Evolutionary conservation across 768 basidiomycete genomes (phyloP), one percentile per base, ranked within the genome.

Genomic region (Lactarius pseudohatsudake): DNA sequence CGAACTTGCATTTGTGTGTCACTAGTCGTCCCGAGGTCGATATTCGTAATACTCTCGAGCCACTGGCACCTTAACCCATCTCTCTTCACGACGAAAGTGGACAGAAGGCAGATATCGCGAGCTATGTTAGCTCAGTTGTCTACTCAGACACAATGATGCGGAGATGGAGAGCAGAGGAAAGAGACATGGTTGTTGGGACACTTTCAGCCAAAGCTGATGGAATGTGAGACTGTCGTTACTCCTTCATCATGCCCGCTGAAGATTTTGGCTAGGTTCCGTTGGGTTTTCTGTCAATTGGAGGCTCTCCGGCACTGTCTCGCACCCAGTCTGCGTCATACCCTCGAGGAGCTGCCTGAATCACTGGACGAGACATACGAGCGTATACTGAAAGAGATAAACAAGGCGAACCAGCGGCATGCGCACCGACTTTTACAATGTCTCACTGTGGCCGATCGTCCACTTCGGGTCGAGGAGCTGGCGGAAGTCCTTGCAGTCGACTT

Each of bases 401-500:
- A 60, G 16, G 22, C 34, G 26, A 28, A 41, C 16, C 38, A 22
- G 26, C 34, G 36, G 13, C 13, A 28, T 40, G 57, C 57, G 0
- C 34, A 41, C 13, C 57, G 43, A 2, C 43, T 45, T 10, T n/a
- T 45, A n/a, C 43, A 45, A 10, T 45, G 43, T n/a, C 43, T 45
- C 20, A n/a, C 20, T n/a, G 43, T 45, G 43, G 43, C 43, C 20
- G 20, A n/a, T n/a, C 43, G 43, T 20, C 43, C 43, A 45, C 59
- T 60, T 26, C 43, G 40, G 4, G 43, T 60, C 11, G 36, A 60
- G 13, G 59, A 60, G 41, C 59, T 60, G 10, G 59, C 59, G 3
- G 59, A 45, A 11, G 38, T 60, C 28, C 40, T 60, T 32, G 38
- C 43, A 11, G 16, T 60, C 40, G 59, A 60, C 26, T 60, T 60